A percentile compares a stretch with the other conserved stretches of the same genome.
Evolutionary conservation across 192 early-diverging fungal genomes (phyloP).

Genomic region (Polychytrium aggregatum): DNA sequence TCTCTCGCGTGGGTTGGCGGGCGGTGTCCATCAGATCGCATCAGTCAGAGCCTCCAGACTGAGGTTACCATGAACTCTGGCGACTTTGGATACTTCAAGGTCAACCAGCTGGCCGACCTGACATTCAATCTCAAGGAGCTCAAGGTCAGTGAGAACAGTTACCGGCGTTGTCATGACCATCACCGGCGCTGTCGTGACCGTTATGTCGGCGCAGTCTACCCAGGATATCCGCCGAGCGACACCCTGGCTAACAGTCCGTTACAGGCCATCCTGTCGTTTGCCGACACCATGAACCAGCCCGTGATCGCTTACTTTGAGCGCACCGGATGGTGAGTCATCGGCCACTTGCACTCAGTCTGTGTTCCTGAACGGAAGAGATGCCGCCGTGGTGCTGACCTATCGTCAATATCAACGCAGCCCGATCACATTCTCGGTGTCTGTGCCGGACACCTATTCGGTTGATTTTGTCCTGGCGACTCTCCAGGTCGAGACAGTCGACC

Average conservation of each 20-base stretch:
- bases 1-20: not conserved
- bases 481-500: no score
- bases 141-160: conserved; percentile 15
- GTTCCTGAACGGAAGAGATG: no score
- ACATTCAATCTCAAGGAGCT: conserved; percentile 26
- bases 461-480: no score
- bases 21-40: no score
- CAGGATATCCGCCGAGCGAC: not conserved
- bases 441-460: no score
- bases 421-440: no score
- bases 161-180: not conserved
- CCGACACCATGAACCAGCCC: conserved; percentile 23
- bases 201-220: no score
- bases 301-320: conserved; percentile 22
- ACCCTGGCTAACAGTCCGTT: not conserved
- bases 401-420: no score
- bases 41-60: conserved; percentile 17
- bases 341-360: no score
- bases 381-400: no score
- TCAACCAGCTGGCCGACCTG: conserved; percentile 9
- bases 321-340: conserved; percentile 24
- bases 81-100: conserved; percentile 28
- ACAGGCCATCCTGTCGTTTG: conserved; percentile 22
- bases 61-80: conserved; percentile 23
- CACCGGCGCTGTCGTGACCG: no score